Evolutionary conservation across 2,329 filamentous ascomycete genomes (phyloP), one percentile per base, ranked within the genome.

Genomic region (Dactylellina cionopaga): DNA sequence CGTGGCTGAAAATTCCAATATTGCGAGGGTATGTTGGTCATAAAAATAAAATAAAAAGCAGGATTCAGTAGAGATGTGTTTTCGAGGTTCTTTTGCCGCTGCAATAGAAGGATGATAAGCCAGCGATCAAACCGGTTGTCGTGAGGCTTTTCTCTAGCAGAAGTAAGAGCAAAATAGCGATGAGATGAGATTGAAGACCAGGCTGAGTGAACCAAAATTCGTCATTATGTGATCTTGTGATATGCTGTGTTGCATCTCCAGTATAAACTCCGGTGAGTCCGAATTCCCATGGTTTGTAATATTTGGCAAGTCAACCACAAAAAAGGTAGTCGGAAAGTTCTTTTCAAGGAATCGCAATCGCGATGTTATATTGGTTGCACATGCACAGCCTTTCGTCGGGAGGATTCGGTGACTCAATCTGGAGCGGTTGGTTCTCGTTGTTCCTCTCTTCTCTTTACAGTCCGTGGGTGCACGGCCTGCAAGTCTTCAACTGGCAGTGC

Each of bases 401-500:
- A 72, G 68, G 52, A 72, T 72, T 60, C 44, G 39, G 59, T 74
- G 69, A 74, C 60, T 68, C 69, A 68, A 59, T n/a, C n/a, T n/a
- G n/a, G n/a, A 27, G 9, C 29, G 68, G 39, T 63, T 52, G 56
- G 51, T 49, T 37, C 39, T 54, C 35, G 68, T 49, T 17, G 51
- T 63, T 37, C 39, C 33, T 35, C 43, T 33, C 17, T 54, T 54
- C 46, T 56, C 35, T 47, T 76, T 77, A 83, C 76, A 80, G 80
- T 68, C 78, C 82, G 72, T 85, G 82, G 47, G 84, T 83, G 78
- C 88, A 90, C 24, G 83, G 80, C 56, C 86, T 83, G 79, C 88
- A 90, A 27, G 85, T 84, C 80, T 89, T 87, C 54, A 89, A 80
- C 79, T 88, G 87, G 84, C 88, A 90, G 79, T 88, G 89, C 73